Conservation (phyloP, 139 green algal genomes). For the Monoraphidium neglectum region DNA sequence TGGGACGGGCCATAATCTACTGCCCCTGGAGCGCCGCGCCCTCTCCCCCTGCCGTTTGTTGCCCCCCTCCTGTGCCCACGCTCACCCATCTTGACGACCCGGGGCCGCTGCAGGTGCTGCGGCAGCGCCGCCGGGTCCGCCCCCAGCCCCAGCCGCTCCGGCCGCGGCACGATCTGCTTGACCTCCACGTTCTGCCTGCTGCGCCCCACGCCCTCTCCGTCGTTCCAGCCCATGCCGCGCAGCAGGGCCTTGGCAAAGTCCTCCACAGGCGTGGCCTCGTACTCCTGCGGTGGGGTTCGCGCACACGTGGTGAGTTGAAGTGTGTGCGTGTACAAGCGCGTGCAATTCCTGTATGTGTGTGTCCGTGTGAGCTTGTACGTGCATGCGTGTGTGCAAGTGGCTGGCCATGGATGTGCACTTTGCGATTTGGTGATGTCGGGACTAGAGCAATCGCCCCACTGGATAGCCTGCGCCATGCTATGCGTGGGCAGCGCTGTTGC, state of each 20-base stretch:
- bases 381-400: too few species aligned
- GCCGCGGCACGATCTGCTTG: slow-evolving; percentile 70
- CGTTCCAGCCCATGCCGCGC: slow-evolving; percentile 79
- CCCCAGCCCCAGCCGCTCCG: slow-evolving; percentile 72
- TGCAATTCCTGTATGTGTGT: too few species aligned
- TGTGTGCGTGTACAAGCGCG: too few species aligned
- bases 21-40: not conserved
- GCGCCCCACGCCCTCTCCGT: slow-evolving; percentile 72
- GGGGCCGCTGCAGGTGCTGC: slow-evolving; percentile 25
- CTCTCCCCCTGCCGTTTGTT: not conserved
- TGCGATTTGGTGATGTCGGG: too few species aligned
- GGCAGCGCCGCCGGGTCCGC: slow-evolving; percentile 51
- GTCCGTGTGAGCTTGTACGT: too few species aligned
- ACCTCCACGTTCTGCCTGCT: slow-evolving; percentile 51
- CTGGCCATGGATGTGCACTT: too few species aligned
- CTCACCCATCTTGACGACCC: slow-evolving; percentile 54
- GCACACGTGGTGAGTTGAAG: too few species aligned
- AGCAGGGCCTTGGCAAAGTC: slow-evolving; percentile 85
- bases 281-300: slow-evolving; percentile 47
- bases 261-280: slow-evolving; percentile 79
- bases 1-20: not conserved
- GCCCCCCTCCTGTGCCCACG: not conserved
- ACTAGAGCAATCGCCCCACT: too few species aligned
- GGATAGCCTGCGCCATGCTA: too few species aligned
- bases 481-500: too few species aligned